Conservation (phyloP, 768 basidiomycete genomes). For the Podaxis pistillaris region DNA sequence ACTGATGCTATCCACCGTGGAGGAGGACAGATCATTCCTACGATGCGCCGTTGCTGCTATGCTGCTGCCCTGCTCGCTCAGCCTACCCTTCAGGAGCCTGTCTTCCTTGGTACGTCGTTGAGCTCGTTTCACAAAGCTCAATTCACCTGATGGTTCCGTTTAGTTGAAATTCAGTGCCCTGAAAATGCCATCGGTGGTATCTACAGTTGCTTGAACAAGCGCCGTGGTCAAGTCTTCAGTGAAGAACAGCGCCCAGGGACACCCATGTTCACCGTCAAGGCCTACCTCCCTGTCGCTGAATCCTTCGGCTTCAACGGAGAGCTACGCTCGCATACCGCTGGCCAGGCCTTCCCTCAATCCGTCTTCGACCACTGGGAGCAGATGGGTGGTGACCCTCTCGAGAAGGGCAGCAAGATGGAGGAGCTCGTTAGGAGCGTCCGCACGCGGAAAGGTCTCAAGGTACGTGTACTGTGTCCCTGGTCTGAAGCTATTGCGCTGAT, state of each 20-base stretch:
- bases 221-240: slow-evolving; percentile 97
- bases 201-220: slow-evolving; percentile 91
- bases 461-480: slow-evolving; percentile 23
- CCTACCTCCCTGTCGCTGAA: slow-evolving; percentile 88
- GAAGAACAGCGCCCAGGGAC: slow-evolving; percentile 97
- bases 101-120: slow-evolving; percentile 77
- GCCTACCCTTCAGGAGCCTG: slow-evolving; percentile 92
- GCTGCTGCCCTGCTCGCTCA: slow-evolving; percentile 91
- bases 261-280: slow-evolving; percentile 99
- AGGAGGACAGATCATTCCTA: slow-evolving; percentile 98
- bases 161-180: slow-evolving; percentile 97
- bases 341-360: slow-evolving; percentile 97
- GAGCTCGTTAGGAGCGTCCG: slow-evolving; percentile 81
- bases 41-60: slow-evolving; percentile 93
- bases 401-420: slow-evolving; percentile 91
- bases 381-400: slow-evolving; percentile 79
- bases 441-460: slow-evolving; percentile 94
- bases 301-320: slow-evolving; percentile 98
- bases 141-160: not conserved
- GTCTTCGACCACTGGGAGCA: slow-evolving; percentile 94
- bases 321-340: slow-evolving; percentile 86
- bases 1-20: slow-evolving; percentile 99
- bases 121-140: not conserved
- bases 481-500: not conserved
- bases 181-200: slow-evolving; percentile 98